Evolutionary conservation across 78 protist species (phyloP).

Genomic region (Capsaspora owczarzaki): DNA sequence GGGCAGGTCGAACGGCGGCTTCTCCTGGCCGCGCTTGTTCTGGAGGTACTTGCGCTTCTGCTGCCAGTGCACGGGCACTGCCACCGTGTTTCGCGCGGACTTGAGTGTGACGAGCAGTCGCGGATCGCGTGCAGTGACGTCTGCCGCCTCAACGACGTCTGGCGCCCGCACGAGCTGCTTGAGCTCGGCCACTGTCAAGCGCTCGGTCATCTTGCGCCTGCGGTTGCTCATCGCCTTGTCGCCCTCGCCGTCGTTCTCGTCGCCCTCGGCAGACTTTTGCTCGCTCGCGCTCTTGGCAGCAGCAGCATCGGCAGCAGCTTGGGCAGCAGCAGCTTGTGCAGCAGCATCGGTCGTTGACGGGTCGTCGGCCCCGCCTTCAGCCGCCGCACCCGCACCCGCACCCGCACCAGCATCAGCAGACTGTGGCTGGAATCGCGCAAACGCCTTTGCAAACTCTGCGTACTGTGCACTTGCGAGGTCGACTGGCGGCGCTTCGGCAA

Average conservation of each 20-base stretch:
- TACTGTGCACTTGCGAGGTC: background rate
- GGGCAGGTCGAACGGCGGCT: constrained; percentile 85
- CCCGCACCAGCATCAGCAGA: too few species aligned
- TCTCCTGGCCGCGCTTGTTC: constrained; percentile 84
- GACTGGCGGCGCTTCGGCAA: background rate
- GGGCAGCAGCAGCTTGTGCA: background rate
- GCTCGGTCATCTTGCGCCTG: constrained; percentile 42
- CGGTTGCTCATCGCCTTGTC: constrained; percentile 47
- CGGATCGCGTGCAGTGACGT: constrained; percentile 88
- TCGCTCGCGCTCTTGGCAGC: background rate
- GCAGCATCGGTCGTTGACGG: background rate
- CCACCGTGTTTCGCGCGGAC: constrained; percentile 69
- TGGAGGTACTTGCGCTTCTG: constrained; percentile 91
- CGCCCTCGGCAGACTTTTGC: background rate
- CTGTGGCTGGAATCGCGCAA: constrained; percentile 5
- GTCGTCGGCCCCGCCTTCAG: constrained; percentile 5
- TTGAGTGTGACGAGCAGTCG: constrained; percentile 79
- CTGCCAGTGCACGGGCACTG: constrained; percentile 97
- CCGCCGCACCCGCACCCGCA: background rate
- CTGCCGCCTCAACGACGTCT: constrained; percentile 68
- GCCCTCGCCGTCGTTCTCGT: constrained; percentile 14
- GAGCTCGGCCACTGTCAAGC: constrained; percentile 73
- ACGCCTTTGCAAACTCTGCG: background rate
- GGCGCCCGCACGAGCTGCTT: constrained; percentile 80
- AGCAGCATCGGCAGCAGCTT: background rate